phyloP scores from a whole-genome alignment of 352 stramenopile genomes.

The Phytophthora pistaciae region DNA sequence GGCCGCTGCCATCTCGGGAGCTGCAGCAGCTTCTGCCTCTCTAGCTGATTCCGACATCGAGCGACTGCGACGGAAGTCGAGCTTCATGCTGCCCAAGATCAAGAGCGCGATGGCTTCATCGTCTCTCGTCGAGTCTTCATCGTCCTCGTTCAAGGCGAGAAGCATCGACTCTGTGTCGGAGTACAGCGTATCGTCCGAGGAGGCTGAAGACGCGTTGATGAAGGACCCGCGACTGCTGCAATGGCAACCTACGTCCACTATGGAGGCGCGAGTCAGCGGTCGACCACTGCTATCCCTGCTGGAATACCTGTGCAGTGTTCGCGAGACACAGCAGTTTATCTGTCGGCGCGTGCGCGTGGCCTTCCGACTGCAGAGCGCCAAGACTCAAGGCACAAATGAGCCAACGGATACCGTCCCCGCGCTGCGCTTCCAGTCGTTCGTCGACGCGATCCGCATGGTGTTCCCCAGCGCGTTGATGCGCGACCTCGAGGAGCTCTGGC shows the following conservation, averaged over 20 bases:
- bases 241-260: constrained; percentile 59
- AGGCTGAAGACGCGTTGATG: constrained; percentile 39
- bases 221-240: constrained; percentile 52
- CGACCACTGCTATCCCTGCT: constrained; percentile 56
- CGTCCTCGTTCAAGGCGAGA: constrained; percentile 6
- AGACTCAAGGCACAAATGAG: neutral
- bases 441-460: constrained; percentile 52
- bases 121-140: constrained; percentile 5
- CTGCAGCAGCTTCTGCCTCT: constrained; percentile 25
- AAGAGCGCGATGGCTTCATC: constrained; percentile 23
- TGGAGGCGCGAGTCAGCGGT: constrained; percentile 42
- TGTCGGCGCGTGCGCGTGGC: constrained; percentile 61
- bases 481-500: constrained; percentile 72
- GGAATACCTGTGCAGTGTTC: constrained; percentile 55
- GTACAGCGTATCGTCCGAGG: constrained; percentile 19
- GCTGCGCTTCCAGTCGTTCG: constrained; percentile 47
- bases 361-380: constrained; percentile 47
- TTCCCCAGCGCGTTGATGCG: constrained; percentile 61
- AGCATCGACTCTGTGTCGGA: constrained; percentile 21
- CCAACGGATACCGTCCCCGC: constrained; percentile 2
- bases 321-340: constrained; percentile 65
- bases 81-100: constrained; percentile 60
- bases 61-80: constrained; percentile 43
- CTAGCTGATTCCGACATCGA: constrained; percentile 37
- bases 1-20: constrained; percentile 26